Percentiles rank a stretch among this genome's conserved stretches.
Evolutionary conservation across 148 eudicot species (phyloP).

Genomic region (Amaranthus hypochondriacus): DNA sequence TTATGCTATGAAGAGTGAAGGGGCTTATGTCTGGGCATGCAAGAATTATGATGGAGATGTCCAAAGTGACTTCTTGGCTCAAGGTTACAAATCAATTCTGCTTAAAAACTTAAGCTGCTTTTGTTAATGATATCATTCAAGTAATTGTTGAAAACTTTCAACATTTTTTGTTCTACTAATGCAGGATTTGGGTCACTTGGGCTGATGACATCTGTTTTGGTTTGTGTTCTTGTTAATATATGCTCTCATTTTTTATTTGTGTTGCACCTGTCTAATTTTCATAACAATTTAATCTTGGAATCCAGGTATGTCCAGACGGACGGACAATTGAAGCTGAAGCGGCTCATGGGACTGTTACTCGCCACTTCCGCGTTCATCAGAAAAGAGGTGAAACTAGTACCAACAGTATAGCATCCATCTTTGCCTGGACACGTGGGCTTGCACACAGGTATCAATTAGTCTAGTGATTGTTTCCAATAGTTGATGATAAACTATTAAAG

Average conservation of each 20-base stretch:
- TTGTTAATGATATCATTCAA: neutral
- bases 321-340: constrained; percentile 95
- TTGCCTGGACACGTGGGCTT: constrained; percentile 91
- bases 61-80: constrained; percentile 91
- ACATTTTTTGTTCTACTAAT: constrained; percentile 13
- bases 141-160: neutral
- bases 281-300: neutral
- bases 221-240: constrained; percentile 25
- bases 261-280: neutral
- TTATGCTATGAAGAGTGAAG: constrained; percentile 90
- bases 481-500: neutral
- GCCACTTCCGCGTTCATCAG: constrained; percentile 85
- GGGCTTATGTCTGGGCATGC: constrained; percentile 98
- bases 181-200: constrained; percentile 90
- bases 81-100: constrained; percentile 41
- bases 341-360: constrained; percentile 91
- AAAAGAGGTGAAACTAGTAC: constrained; percentile 95
- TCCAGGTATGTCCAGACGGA: constrained; percentile 86
- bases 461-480: constrained; percentile 1
- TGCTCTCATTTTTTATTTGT: neutral
- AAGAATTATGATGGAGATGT: constrained; percentile 97
- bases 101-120: neutral
- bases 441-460: constrained; percentile 57
- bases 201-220: constrained; percentile 85
- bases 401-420: constrained; percentile 89